Conservation (phyloP, 345 rosid genomes). For the Syzygium aromaticum region DNA sequence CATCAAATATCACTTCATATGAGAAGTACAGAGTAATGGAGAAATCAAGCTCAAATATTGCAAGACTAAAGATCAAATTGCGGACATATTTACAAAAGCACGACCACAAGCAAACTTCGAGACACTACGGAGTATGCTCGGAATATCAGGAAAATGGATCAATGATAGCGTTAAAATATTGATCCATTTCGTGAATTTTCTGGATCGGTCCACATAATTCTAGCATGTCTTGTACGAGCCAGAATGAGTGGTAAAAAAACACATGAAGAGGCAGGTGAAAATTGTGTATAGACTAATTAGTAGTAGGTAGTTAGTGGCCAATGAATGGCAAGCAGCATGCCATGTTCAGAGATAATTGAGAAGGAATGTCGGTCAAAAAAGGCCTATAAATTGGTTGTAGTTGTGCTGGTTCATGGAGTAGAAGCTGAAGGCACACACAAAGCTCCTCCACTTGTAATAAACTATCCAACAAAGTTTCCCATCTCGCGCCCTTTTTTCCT, state of each 20-base stretch:
- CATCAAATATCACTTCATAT: no score
- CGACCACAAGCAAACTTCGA: no score
- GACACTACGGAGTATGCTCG: no score
- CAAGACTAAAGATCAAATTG: no score
- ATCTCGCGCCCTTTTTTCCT: neutral
- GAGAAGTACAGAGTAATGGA: no score
- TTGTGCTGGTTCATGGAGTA: neutral
- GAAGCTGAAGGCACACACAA: neutral
- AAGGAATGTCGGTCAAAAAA: neutral
- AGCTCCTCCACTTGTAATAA: neutral
- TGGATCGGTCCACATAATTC: neutral
- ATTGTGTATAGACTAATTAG: neutral
- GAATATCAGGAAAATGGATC: no score
- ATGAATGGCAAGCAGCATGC: neutral
- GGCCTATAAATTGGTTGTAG: neutral
- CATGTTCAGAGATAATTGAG: neutral
- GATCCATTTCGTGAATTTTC: neutral
- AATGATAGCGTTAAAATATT: neutral
- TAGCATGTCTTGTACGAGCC: neutral
- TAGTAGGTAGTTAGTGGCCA: neutral
- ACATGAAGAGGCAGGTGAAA: neutral
- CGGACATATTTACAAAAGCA: no score
- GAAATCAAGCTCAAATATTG: no score
- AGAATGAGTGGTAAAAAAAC: neutral
- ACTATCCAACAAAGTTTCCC: neutral